Evolutionary conservation across 371 early-diverging fungal species (phyloP).

Genomic region (Furculomyces boomerangus): DNA sequence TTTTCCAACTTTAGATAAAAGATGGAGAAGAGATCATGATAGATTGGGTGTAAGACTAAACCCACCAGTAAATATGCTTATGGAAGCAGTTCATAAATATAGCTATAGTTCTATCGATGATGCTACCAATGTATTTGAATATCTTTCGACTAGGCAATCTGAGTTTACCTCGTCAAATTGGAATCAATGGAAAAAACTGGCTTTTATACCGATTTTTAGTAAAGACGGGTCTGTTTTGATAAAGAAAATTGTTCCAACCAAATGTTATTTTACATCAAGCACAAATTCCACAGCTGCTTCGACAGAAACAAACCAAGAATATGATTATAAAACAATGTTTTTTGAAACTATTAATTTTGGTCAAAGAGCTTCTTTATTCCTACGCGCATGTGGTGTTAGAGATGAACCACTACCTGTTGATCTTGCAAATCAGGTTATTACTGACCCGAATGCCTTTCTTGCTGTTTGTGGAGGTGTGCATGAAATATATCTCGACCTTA

Average conservation of each 20-base stretch:
- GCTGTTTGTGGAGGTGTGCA: slow-evolving; percentile 36
- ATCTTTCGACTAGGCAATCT: slow-evolving; percentile 42
- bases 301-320: slow-evolving; percentile 3
- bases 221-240: slow-evolving; percentile 6
- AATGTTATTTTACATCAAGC: slow-evolving; percentile 31
- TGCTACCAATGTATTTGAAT: slow-evolving; percentile 43
- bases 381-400: slow-evolving; percentile 69
- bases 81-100: slow-evolving; percentile 25
- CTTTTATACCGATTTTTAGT: slow-evolving; percentile 45
- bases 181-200: slow-evolving; percentile 23
- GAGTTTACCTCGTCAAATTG: slow-evolving; percentile 34
- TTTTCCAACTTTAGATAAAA: slow-evolving; percentile 39
- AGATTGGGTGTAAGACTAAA: slow-evolving; percentile 62
- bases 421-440: slow-evolving; percentile 45
- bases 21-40: slow-evolving; percentile 32
- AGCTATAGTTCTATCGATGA: slow-evolving; percentile 24
- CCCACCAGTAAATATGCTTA: slow-evolving; percentile 20
- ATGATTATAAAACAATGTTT: slow-evolving; percentile 29
- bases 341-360: slow-evolving; percentile 63
- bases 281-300: no score
- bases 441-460: slow-evolving; percentile 49
- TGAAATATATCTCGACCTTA: slow-evolving; percentile 46
- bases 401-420: slow-evolving; percentile 67
- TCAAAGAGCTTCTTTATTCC: slow-evolving; percentile 43
- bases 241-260: slow-evolving; percentile 2